Percentiles rank a stretch among this genome's conserved stretches.
Evolutionary conservation across 495 filamentous ascomycete species (phyloP).

Genomic region (Trichoderma reesei): DNA sequence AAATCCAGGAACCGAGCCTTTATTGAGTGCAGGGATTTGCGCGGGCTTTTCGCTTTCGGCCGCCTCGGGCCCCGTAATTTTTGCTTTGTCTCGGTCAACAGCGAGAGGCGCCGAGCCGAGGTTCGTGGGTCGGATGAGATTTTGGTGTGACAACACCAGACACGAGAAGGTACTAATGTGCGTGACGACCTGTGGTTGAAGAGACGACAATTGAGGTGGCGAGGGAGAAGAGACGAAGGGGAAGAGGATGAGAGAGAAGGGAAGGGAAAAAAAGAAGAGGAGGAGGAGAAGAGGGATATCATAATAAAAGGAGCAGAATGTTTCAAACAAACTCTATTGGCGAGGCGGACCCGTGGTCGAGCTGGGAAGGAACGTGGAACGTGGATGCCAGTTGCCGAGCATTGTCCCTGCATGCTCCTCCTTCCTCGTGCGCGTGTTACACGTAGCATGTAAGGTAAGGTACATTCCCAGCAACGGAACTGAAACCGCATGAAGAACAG

Average conservation of each 20-base stretch:
- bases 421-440: not conserved
- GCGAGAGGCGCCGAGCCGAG: not conserved
- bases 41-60: not conserved
- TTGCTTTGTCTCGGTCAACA: slow-evolving; percentile 4
- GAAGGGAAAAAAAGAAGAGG: too few relatives aligned
- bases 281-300: too few relatives aligned
- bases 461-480: too few relatives aligned
- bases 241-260: too few relatives aligned
- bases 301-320: too few relatives aligned
- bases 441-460: not conserved
- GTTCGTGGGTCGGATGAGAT: not conserved
- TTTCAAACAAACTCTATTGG: too few relatives aligned
- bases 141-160: not conserved
- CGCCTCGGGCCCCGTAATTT: not conserved
- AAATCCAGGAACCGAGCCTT: slow-evolving; percentile 8
- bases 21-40: not conserved
- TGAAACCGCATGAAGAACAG: too few relatives aligned
- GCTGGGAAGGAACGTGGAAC: too few relatives aligned
- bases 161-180: not conserved
- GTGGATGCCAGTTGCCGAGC: too few relatives aligned
- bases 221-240: too few relatives aligned
- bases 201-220: not conserved
- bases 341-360: too few relatives aligned
- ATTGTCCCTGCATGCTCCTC: too few relatives aligned
- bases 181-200: not conserved